phyloP scores from a whole-genome alignment of 2,329 filamentous ascomycete species.

The Xylaria multiplex region DNA sequence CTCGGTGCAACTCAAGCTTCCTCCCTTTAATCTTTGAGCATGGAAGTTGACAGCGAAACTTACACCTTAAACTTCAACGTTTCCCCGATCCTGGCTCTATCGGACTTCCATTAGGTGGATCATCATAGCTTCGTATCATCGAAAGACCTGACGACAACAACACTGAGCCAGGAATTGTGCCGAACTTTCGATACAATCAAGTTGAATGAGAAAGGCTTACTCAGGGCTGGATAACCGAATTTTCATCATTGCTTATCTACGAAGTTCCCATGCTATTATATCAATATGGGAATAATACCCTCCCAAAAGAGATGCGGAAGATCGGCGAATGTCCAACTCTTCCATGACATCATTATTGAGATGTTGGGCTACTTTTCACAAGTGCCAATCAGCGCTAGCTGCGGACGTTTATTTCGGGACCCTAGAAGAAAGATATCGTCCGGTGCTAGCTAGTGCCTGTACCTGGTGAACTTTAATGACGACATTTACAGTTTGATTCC shows the following conservation, averaged over 20 bases:
- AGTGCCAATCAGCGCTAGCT: not conserved
- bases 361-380: not conserved
- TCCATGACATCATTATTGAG: not conserved
- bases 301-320: not conserved
- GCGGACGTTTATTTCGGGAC: too few species aligned
- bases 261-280: not conserved
- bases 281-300: not conserved
- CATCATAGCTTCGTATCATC: not conserved
- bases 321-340: not conserved
- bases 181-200: not conserved
- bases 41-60: not conserved
- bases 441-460: not conserved
- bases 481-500: not conserved
- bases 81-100: not conserved
- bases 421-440: not conserved
- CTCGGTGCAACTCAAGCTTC: not conserved
- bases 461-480: slow-evolving; percentile 7
- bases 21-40: not conserved
- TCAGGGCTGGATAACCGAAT: too few species aligned
- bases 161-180: not conserved
- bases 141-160: not conserved
- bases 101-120: too few species aligned
- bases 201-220: too few species aligned
- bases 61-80: not conserved
- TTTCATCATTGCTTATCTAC: too few species aligned